phyloP scores from a whole-genome alignment of 2,329 filamentous ascomycete species.

The Sphaerulina musiva region DNA sequence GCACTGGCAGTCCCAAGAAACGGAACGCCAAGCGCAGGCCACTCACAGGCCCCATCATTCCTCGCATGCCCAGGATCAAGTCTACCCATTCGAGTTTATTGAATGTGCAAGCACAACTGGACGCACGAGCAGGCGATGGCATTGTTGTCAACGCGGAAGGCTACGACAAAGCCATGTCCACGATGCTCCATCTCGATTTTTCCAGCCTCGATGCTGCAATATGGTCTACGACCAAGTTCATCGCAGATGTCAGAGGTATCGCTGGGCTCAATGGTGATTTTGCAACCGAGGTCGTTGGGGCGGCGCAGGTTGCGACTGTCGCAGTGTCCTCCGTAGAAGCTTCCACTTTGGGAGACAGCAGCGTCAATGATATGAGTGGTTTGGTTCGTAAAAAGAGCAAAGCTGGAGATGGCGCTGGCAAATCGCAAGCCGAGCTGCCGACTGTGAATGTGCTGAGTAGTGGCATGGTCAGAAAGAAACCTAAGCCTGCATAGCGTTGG shows the following conservation, averaged over 20 bases:
- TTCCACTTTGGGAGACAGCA: constrained; percentile 1
- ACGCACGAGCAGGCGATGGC: constrained; percentile 15
- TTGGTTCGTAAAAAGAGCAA: constrained; percentile 50
- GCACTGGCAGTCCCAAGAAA: constrained; percentile 15
- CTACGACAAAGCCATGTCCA: constrained; percentile 49
- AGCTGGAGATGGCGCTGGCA: constrained; percentile 21
- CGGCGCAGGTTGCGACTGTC: constrained; percentile 9
- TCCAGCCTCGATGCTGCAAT: constrained; percentile 56
- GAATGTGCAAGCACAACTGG: constrained; percentile 15
- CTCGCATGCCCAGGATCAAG: constrained; percentile 51
- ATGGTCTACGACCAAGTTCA: constrained; percentile 63
- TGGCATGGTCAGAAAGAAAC: constrained; percentile 53
- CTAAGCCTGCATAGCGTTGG: constrained; percentile 36
- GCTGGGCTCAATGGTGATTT: constrained; percentile 20
- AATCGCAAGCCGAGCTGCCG: constrained; percentile 7
- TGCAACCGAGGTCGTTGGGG: constrained; percentile 20
- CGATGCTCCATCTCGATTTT: constrained; percentile 66
- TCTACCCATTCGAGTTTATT: constrained; percentile 24
- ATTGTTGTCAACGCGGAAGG: constrained; percentile 28
- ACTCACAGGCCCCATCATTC: constrained; percentile 54
- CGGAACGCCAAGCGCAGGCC: constrained; percentile 42
- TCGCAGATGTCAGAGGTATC: constrained; percentile 52
- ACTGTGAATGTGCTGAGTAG: constrained; percentile 46
- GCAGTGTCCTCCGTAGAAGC: background rate
- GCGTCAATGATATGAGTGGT: constrained; percentile 30